phyloP scores from a whole-genome alignment of 495 filamentous ascomycete species.

The Xylaria grammica region DNA sequence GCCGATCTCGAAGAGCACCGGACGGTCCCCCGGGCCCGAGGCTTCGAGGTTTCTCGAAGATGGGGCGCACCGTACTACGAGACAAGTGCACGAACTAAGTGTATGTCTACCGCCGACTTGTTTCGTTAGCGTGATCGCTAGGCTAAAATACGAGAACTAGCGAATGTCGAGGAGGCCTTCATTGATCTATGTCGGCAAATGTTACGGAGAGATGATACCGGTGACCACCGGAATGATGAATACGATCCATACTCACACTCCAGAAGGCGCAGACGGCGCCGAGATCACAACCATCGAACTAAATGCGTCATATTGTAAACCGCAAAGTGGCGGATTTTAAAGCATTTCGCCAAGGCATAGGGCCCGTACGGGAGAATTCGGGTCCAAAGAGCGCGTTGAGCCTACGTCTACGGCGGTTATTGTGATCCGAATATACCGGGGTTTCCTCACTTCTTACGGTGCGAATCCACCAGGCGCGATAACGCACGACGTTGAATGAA shows the following conservation, averaged over 20 bases:
- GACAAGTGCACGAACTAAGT: constrained; percentile 77
- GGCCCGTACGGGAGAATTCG: not conserved
- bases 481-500: not conserved
- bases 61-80: constrained; percentile 98
- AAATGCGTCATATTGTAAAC: constrained; percentile 41
- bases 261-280: constrained; percentile 34
- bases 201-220: constrained; percentile 69
- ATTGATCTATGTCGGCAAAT: constrained; percentile 92
- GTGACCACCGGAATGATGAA: constrained; percentile 45
- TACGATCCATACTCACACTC: constrained; percentile 39
- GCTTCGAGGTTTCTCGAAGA: constrained; percentile 82
- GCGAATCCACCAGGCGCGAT: not conserved
- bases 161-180: constrained; percentile 96
- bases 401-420: not conserved
- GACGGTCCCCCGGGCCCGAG: constrained; percentile 77
- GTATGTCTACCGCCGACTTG: constrained; percentile 40
- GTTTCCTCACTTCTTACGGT: not conserved
- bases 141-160: constrained; percentile 40
- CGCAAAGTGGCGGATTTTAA: not conserved
- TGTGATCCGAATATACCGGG: not conserved
- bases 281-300: constrained; percentile 29
- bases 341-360: not conserved
- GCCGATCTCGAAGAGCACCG: constrained; percentile 93
- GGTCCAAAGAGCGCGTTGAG: not conserved
- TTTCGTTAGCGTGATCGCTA: not conserved